Evolutionary conservation across 768 basidiomycete genomes (phyloP).

Genomic region (Xerocomus potaroensis): DNA sequence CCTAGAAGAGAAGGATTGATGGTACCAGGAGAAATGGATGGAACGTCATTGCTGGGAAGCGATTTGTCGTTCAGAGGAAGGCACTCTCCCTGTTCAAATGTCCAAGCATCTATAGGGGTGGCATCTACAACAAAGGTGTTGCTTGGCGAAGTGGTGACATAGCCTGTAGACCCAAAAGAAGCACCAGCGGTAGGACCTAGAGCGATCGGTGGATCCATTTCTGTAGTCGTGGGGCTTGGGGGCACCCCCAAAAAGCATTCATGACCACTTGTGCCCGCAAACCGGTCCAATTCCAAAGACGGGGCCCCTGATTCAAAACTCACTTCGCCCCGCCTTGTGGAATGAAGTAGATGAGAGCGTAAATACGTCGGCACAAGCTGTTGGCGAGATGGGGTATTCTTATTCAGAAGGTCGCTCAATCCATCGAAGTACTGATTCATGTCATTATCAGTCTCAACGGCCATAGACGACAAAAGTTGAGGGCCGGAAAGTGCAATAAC

Average conservation of each 20-base stretch:
- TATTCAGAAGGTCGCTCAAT: conserved; percentile 20
- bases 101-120: conserved; percentile 4
- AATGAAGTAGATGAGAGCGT: conserved; percentile 5
- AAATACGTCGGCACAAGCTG: background rate
- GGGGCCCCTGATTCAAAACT: conserved; percentile 5
- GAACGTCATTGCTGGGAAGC: background rate
- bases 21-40: conserved; percentile 10
- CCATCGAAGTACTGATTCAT: conserved; percentile 29
- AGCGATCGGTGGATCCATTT: background rate
- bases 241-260: conserved; percentile 28
- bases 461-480: background rate
- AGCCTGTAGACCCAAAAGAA: background rate
- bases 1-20: conserved; percentile 32
- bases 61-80: background rate
- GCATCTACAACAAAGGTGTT: conserved; percentile 1
- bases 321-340: background rate
- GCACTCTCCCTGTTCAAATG: conserved; percentile 3
- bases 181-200: background rate
- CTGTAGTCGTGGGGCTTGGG: conserved; percentile 17
- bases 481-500: background rate
- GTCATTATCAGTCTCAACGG: conserved; percentile 17
- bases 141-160: conserved; percentile 4
- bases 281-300: conserved; percentile 6
- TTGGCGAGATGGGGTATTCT: conserved; percentile 1
- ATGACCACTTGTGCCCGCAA: conserved; percentile 3